Base-by-base conservation (phyloP, 2,329 filamentous ascomycete species). In the Fusarium secorum region DNA sequence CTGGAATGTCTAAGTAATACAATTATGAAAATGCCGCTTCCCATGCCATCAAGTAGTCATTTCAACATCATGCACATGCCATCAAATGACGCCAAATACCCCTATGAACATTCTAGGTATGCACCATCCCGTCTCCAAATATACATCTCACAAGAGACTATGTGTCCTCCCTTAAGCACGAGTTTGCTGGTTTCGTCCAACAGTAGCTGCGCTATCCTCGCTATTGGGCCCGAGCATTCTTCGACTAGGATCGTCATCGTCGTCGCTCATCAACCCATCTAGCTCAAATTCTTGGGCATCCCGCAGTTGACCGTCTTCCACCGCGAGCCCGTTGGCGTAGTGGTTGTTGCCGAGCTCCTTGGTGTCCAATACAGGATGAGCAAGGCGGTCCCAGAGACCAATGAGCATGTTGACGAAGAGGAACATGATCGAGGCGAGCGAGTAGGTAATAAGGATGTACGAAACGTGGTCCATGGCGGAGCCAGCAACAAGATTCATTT, bases 221-320 rank as follows among this genome's bases (percentile, higher is more conserved):
- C 41, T 68, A 24, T 60, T 56, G 3, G 66, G 39, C 0, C 49
- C 56, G 14, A 81, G 79, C 74, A 83, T 82, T 22, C 78, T 73
- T 7, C 78, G 79, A 24, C 78, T 76, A 44, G 84, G 84, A 17
- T 88, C 89, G 8, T 91, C 91, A 83, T 97, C 94, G 22, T 97
- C 94, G 46, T 97, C 95, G 63, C 92, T 96, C 79, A 95, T 95
- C 41, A 99, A 82, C 0, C 93, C 95, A 65, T 96, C 94, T 2
- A 99, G 86, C 81, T 98, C 96, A 79, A 97, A 99, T 74, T 97
- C 94, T 78, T 98, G 92, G 0, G 93, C 95, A 77, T 97, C 95
- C 33, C 89, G 86, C 39, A 95, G 84, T 66, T 88, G 88, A 15
- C 85, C 83, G 28, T 89, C 87, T 45, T 86, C 85, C 2, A 81